phyloP scores from a whole-genome alignment of 1,139 yeast species.

The Waltiozyma solani region DNA sequence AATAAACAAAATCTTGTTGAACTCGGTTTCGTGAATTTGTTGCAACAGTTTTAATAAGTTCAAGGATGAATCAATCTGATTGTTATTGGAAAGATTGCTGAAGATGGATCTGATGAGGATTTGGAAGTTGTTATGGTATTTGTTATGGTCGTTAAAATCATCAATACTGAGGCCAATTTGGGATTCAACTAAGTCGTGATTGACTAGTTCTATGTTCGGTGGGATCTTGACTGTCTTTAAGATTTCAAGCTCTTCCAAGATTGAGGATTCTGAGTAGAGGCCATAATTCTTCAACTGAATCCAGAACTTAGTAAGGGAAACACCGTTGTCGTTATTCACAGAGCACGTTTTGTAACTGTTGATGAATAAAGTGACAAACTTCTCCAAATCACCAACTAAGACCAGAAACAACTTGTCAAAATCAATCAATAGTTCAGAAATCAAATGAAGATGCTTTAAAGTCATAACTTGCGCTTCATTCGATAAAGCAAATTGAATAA shows the following conservation, averaged over 20 bases:
- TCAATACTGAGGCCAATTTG: conserved; percentile 7
- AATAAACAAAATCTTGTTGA: conserved; percentile 19
- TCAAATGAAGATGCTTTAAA: conserved; percentile 24
- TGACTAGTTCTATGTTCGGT: background rate
- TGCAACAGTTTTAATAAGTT: conserved; percentile 20
- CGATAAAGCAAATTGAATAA: background rate
- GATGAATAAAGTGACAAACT: conserved; percentile 5
- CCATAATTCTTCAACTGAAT: background rate
- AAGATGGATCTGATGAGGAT: conserved; percentile 13
- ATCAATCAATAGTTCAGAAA: conserved; percentile 22
- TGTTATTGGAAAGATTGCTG: background rate
- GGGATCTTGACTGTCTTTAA: background rate
- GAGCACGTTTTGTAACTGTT: background rate
- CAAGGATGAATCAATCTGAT: conserved; percentile 5
- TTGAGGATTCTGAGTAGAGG: background rate
- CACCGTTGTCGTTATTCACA: background rate
- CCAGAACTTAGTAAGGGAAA: conserved; percentile 6
- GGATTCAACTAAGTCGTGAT: conserved; percentile 1
- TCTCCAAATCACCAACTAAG: conserved; percentile 6
- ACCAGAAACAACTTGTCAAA: background rate
- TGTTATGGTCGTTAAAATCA: conserved; percentile 5
- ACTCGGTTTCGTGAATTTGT: conserved; percentile 20
- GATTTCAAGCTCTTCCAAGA: background rate
- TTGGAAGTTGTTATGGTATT: conserved; percentile 16
- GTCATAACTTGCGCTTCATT: conserved; percentile 4